Evolutionary conservation across 768 basidiomycete species (phyloP).

Genomic region (Tephrocybe sp.): DNA sequence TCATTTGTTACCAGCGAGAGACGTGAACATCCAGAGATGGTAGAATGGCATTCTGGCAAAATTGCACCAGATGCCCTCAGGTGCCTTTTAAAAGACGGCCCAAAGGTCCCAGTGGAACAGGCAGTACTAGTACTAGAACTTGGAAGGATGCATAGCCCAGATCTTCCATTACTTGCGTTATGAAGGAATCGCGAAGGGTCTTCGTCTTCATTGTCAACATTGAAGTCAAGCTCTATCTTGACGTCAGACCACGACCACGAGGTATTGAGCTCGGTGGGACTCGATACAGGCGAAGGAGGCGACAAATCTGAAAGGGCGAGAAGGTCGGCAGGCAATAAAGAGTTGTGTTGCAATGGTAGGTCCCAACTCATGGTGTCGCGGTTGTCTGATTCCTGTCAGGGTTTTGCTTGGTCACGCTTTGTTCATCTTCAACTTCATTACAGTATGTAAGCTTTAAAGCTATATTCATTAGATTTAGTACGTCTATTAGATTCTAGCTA

Average conservation of each 20-base stretch:
- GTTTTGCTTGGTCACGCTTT: too few relatives aligned
- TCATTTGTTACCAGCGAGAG: conserved; percentile 1
- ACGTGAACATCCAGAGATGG: neutral
- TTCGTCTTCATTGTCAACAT: conserved; percentile 3
- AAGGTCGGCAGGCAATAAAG: conserved; percentile 19
- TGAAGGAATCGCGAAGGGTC: neutral
- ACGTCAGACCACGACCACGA: conserved; percentile 46
- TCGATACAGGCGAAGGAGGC: conserved; percentile 47
- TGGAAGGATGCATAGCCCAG: conserved; percentile 3
- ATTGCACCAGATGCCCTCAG: neutral
- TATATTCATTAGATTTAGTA: neutral
- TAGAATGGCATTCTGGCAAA: conserved; percentile 1
- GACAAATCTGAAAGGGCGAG: conserved; percentile 32
- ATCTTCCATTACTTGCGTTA: neutral
- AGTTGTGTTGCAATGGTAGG: neutral
- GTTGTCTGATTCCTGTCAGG: too few relatives aligned
- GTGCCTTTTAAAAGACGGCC: conserved; percentile 17
- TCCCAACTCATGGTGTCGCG: too few relatives aligned
- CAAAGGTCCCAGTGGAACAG: conserved; percentile 25
- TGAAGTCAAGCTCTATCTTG: conserved; percentile 43
- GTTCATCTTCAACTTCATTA: too few relatives aligned
- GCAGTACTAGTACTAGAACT: conserved; percentile 12
- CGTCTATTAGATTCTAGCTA: neutral
- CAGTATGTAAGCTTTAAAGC: too few relatives aligned
- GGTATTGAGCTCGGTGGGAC: conserved; percentile 30